Evolutionary conservation across 2,329 filamentous ascomycete genomes (phyloP).

Genomic region (Hypoxylon rubiginosum): DNA sequence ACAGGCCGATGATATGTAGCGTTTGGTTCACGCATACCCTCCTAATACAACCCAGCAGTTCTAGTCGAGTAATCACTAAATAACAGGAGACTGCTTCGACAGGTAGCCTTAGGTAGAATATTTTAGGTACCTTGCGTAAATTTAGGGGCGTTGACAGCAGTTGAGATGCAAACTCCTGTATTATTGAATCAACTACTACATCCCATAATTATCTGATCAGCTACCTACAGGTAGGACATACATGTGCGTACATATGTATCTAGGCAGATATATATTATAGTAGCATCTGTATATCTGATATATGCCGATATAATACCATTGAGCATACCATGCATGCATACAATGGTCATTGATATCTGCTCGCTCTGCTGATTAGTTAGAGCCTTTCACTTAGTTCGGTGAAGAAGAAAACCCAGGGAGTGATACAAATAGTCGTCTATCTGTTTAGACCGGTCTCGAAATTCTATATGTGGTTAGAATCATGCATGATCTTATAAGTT

Average conservation of each 20-base stretch:
- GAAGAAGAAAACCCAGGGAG: background rate
- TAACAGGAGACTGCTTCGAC: background rate
- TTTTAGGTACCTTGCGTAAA: background rate
- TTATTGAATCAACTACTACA: background rate
- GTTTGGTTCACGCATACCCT: background rate
- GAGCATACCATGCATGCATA: background rate
- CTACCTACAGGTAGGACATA: too few species aligned
- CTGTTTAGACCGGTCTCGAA: background rate
- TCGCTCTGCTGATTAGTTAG: background rate
- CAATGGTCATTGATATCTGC: background rate
- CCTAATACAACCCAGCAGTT: background rate
- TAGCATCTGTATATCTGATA: background rate
- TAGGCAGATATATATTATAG: background rate
- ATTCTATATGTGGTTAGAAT: background rate
- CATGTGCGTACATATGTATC: too few species aligned
- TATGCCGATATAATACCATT: background rate
- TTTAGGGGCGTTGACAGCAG: background rate
- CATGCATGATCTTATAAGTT: background rate
- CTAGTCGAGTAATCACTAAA: background rate
- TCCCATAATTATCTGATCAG: background rate
- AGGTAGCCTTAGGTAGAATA: background rate
- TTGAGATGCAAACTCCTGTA: background rate
- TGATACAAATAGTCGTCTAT: background rate
- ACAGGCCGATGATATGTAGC: background rate
- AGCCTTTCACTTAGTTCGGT: background rate